Conservation (phyloP, 108 stramenopile genomes). For the Cyclotella distinguenda region DNA sequence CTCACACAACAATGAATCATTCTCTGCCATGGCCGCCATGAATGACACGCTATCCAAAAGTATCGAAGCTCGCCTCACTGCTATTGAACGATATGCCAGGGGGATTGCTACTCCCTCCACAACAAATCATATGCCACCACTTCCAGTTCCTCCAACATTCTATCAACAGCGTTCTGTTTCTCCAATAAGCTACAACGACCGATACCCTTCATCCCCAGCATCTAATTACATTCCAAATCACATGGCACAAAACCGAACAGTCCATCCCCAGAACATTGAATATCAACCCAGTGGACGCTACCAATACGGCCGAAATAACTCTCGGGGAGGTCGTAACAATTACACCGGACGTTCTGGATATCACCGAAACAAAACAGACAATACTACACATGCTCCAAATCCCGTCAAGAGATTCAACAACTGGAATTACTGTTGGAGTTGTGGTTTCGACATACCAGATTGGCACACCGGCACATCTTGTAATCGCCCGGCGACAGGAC, state of each 20-base stretch:
- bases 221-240: too few species aligned
- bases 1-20: not conserved
- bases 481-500: not conserved
- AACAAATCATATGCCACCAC: not conserved
- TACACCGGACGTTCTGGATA: not conserved
- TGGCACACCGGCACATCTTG: not conserved
- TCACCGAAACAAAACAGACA: not conserved
- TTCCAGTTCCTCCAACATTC: not conserved
- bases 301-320: not conserved
- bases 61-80: not conserved
- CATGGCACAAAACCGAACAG: too few species aligned
- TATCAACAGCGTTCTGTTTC: not conserved
- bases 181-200: not conserved
- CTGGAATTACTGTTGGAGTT: conserved; percentile 15
- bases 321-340: not conserved
- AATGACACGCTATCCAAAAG: not conserved
- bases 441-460: conserved; percentile 1
- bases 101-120: too few species aligned
- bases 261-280: too few species aligned
- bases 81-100: not conserved
- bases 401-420: not conserved
- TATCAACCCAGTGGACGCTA: too few species aligned
- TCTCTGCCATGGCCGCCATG: not conserved
- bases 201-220: not conserved
- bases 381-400: not conserved